Evolutionary conservation across 305 asterid species (phyloP), one percentile per base, ranked within the genome.

Genomic region (Euphrasia arctica): DNA sequence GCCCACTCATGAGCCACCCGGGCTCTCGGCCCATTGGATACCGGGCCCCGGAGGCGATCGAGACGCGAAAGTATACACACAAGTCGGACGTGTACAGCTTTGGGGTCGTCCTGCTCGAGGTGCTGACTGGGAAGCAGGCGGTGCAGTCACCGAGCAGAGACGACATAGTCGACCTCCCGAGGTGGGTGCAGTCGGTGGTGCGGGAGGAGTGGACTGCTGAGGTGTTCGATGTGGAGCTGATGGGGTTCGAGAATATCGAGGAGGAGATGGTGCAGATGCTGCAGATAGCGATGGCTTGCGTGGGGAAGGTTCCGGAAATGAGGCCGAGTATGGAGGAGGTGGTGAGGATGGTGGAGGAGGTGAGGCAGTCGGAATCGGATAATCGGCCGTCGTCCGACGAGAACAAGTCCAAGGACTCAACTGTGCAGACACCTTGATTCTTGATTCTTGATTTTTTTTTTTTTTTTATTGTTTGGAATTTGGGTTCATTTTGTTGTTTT

Each of bases 181-280:
- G 57, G 57, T 51, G 57, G 57, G 57, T 51, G 9, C 57, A 51
- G 57, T 51, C 57, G 31, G 57, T 51, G 31, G 57, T 51, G 12
- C 57, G 57, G 12, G 57, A 51, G 11, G 57, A 51, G 57, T 51
- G 57, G 57, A 51, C 57, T 11, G 57, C 57, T 4, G 57, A 51
- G 57, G 57, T 51, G 31, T 51, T 51, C 29, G 57, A 51, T 15
- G 57, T 18, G 57, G 57, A 51, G 57, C 57, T 51, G 29, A 51
- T 51, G 57, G 8, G 31, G 57, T 51, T 51, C 18, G 31, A 51
- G 57, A 51, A 51, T 22, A 51, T 51, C 28, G 57, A 51, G 57
- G 57, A 51, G 29, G 57, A 51, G 29, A 51, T 51, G 57, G 57
- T 51, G 57, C 57, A 51, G 57, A 51, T 51, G 57, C 57, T 51